Conservation (phyloP, 192 early-diverging fungal genomes). For the Coemansia sp. region DNA sequence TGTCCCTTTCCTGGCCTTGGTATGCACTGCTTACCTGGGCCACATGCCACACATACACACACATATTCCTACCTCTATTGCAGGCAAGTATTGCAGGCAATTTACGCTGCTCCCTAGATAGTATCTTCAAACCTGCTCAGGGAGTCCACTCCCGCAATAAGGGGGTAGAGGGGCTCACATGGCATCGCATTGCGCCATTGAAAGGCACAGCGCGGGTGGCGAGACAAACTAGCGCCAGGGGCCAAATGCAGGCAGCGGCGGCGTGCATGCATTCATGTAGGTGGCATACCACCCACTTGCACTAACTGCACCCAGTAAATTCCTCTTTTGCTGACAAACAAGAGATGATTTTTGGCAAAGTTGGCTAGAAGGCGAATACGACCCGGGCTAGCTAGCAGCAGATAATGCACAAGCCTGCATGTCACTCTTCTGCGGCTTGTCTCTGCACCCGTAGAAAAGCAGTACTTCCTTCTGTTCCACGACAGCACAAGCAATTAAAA, state of each 20-base stretch:
- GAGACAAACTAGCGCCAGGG: conserved; percentile 6
- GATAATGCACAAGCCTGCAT: conserved; percentile 11
- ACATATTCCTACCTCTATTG: background rate
- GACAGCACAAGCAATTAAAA: conserved; percentile 8
- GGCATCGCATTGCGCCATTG: conserved; percentile 15
- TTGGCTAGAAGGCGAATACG: background rate
- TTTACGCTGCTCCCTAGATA: background rate
- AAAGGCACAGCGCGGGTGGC: conserved; percentile 1
- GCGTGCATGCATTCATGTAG: conserved; percentile 16
- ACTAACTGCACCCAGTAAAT: conserved; percentile 13
- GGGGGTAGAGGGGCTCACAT: conserved; percentile 10
- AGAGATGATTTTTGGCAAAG: conserved; percentile 6
- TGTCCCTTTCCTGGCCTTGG: conserved; percentile 3
- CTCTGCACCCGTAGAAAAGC: conserved; percentile 2
- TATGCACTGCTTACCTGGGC: conserved; percentile 13
- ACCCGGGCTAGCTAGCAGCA: conserved; percentile 4
- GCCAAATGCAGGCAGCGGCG: conserved; percentile 9
- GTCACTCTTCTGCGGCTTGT: background rate
- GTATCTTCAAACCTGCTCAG: conserved; percentile 14
- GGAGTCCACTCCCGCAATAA: conserved; percentile 13
- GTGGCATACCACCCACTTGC: background rate
- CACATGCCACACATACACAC: conserved; percentile 6
- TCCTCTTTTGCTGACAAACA: conserved; percentile 2
- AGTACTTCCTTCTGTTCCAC: background rate
- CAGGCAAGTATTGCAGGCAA: conserved; percentile 10